Evolutionary conservation across 345 rosid genomes (phyloP).

Genomic region (Hibiscus mutabilis): DNA sequence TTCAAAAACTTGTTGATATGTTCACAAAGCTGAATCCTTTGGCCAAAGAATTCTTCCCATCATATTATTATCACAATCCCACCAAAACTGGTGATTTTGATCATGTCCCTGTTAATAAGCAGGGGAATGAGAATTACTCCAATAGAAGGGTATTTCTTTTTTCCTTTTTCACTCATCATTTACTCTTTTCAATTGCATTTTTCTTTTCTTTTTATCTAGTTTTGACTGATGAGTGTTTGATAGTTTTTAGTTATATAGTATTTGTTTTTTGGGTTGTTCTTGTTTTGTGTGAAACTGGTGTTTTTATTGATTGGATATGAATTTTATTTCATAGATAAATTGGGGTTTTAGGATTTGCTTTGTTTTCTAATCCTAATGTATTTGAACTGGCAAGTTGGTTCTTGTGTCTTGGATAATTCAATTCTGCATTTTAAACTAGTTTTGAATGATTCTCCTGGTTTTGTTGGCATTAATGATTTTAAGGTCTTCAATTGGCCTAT

Average conservation of each 20-base stretch:
- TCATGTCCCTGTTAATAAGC: conserved; percentile 17
- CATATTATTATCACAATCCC: conserved; percentile 30
- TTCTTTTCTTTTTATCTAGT: not conserved
- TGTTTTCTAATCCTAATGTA: not conserved
- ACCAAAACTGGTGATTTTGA: conserved; percentile 27
- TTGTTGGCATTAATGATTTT: not conserved
- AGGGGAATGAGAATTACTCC: conserved; percentile 23
- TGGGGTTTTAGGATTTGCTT: not conserved
- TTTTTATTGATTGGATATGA: not conserved
- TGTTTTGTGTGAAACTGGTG: not conserved
- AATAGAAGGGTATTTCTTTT: conserved; percentile 31
- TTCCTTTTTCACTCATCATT: not conserved
- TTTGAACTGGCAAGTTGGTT: not conserved
- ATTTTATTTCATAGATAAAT: not conserved
- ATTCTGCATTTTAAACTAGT: not conserved
- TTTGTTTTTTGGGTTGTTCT: not conserved
- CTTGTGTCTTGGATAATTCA: not conserved
- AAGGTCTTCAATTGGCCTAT: not conserved
- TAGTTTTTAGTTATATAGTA: not conserved
- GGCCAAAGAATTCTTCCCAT: conserved; percentile 82
- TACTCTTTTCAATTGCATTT: conserved; percentile 5
- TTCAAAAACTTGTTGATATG: conserved; percentile 69
- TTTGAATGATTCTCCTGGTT: not conserved
- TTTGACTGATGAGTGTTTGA: not conserved
- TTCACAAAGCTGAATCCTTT: conserved; percentile 79